Percentiles rank a stretch among this genome's conserved stretches.
These are phyloP conservation scores for Pseudoperonospora humuli DNA, from an alignment of 352 stramenopile species.

Conservation along the genomic window DNA sequence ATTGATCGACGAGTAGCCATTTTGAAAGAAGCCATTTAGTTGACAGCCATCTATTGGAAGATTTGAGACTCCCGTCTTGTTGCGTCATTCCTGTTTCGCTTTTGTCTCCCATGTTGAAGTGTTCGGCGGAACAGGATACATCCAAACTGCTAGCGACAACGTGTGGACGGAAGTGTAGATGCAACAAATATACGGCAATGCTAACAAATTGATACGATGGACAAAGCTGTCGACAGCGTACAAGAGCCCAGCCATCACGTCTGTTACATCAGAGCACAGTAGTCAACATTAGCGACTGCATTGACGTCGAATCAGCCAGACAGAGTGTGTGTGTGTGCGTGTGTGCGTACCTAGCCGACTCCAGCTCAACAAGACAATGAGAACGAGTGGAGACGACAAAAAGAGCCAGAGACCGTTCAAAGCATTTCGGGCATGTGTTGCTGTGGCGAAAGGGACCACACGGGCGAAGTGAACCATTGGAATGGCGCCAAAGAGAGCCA, in stretches of 20 bases:
- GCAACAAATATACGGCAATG: constrained; percentile 54
- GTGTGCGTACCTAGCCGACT: constrained; percentile 20
- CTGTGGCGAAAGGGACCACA: constrained; percentile 27
- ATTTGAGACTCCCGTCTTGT: too few relatives aligned
- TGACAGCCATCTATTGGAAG: too few relatives aligned
- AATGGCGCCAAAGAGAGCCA: constrained; percentile 63
- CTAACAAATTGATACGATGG: constrained; percentile 42
- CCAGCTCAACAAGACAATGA: constrained; percentile 27
- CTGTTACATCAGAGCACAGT: constrained; percentile 9
- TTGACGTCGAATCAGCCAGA: too few relatives aligned
- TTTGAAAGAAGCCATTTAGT: too few relatives aligned
- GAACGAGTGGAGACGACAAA: constrained; percentile 37
- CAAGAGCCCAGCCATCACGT: constrained; percentile 10
- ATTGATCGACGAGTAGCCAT: too few relatives aligned
- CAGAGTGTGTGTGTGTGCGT: too few relatives aligned
- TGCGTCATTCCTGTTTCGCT: constrained; percentile 27
- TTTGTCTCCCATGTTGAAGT: constrained; percentile 1
- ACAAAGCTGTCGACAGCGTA: constrained; percentile 43
- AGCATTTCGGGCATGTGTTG: constrained; percentile 18
- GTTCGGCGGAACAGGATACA: constrained; percentile 14
- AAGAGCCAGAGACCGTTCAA: constrained; percentile 38
- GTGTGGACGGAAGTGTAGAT: constrained; percentile 67
- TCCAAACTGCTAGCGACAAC: constrained; percentile 47
- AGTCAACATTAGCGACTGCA: constrained; percentile 4
- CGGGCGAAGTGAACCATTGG: constrained; percentile 56